Base-by-base conservation (phyloP, 306 rosid species). In the Medicago lupulina region DNA sequence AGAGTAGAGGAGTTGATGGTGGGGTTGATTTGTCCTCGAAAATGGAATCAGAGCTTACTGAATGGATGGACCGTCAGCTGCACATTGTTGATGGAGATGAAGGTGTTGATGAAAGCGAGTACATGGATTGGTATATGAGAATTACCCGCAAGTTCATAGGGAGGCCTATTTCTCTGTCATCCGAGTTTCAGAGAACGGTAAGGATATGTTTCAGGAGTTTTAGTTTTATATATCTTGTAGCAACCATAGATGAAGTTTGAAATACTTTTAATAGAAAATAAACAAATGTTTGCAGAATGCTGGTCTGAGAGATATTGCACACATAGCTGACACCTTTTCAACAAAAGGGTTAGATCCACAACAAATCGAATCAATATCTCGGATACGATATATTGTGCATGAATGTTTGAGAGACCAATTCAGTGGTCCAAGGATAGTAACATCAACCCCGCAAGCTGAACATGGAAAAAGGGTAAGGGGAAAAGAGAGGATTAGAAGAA, bases 111-210 rank as follows among this genome's bases (percentile, higher is more conserved):
- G 98, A 92, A 87, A 83, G 81, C 28, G 96, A 88, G 77, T 96
- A 96, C 88, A 86, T 92, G 90, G 98, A 88, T 36, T 96, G 99
- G 99, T 96, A 87, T 85, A 58, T 89, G 80, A 83, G 79, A 79
- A 85, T 92, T 73, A 92, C 99, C 38, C 99, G 99, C n/a, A 88
- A 84, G 88, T 96, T 96, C 82, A 86, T 96, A 5, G 99, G 99
- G 77, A 89, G 99, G 86, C 99, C 99, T 46, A 92, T 96, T 71
- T 96, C 99, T 77, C 98, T 96, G 62, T 92, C 99, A 2, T 83
- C 98, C 0, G 99, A 96, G 91, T 96, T 96, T 82, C 98, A 96
- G 76, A 90, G 96, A 89, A 96, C 99, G 80, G 99, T 96, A 92
- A 88, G 92, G 49, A 83, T 74, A 44, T 59, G 77, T 66, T 74